Conservation (phyloP, 2,329 filamentous ascomycete species). For the Diplodia sapinea region DNA sequence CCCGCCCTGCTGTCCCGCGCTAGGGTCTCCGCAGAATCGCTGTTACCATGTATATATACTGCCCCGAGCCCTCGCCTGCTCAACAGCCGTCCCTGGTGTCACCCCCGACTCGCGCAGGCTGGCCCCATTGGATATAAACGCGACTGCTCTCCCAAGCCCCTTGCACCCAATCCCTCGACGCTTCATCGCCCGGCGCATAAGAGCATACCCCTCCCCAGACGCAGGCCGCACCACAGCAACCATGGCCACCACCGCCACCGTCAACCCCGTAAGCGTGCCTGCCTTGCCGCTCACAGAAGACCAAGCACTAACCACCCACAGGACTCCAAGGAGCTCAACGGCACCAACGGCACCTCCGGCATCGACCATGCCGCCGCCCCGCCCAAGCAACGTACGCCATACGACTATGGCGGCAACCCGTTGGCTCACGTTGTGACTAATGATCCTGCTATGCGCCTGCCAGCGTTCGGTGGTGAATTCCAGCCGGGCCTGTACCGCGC, state of each 20-base stretch:
- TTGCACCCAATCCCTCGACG: conserved; percentile 20
- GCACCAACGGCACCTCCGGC: conserved; percentile 42
- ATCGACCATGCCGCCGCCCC: conserved; percentile 46
- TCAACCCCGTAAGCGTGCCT: conserved; percentile 40
- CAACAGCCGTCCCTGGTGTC: conserved; percentile 27
- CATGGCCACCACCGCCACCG: conserved; percentile 41
- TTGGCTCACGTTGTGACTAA: conserved; percentile 58
- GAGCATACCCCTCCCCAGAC: conserved; percentile 1
- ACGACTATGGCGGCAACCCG: conserved; percentile 60
- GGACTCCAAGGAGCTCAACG: conserved; percentile 34
- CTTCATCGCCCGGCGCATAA: conserved; percentile 17
- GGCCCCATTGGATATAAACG: conserved; percentile 30
- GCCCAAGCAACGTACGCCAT: conserved; percentile 51
- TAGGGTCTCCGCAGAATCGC: conserved; percentile 26
- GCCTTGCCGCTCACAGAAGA: neutral
- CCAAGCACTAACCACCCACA: conserved; percentile 13
- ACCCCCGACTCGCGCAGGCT: conserved; percentile 14
- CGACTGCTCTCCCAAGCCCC: conserved; percentile 4
- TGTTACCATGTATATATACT: conserved; percentile 25
- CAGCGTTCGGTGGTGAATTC: conserved; percentile 59
- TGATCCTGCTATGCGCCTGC: conserved; percentile 53
- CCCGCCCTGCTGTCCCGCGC: conserved; percentile 10
- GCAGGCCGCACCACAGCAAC: neutral
- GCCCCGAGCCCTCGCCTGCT: conserved; percentile 19
- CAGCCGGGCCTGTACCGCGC: conserved; percentile 60